A percentile compares a stretch with the other conserved stretches of the same genome.
Evolutionary conservation across 73 alveolate genomes (phyloP).

Genomic region (Breviolum minutum): DNA sequence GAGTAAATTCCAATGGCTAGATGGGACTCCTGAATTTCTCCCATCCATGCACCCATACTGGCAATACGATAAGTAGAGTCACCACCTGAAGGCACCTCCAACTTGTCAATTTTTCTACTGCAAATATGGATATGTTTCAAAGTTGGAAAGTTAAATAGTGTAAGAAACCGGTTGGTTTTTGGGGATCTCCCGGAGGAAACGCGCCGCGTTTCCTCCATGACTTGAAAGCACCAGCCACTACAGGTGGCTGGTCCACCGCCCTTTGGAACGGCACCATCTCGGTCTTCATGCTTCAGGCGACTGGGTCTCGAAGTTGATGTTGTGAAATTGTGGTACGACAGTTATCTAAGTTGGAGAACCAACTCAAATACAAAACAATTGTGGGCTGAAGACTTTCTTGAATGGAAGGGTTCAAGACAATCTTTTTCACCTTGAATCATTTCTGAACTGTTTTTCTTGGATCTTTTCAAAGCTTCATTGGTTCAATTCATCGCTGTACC

Average conservation of each 20-base stretch:
- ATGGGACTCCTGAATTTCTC: too few relatives aligned
- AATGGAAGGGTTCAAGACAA: neutral
- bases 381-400: neutral
- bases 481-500: neutral
- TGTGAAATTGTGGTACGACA: too few relatives aligned
- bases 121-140: neutral
- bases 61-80: too few relatives aligned
- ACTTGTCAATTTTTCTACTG: too few relatives aligned
- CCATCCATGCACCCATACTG: too few relatives aligned
- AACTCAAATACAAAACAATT: too few relatives aligned
- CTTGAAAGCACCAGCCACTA: neutral
- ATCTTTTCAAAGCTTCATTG: neutral
- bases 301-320: too few relatives aligned
- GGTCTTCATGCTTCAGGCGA: slow-evolving; percentile 45
- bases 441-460: neutral
- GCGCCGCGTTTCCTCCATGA: neutral
- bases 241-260: slow-evolving; percentile 73
- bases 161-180: neutral
- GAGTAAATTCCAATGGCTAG: too few relatives aligned
- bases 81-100: too few relatives aligned
- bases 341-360: too few relatives aligned
- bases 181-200: neutral
- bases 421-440: neutral
- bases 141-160: neutral
- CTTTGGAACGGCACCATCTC: slow-evolving; percentile 76